Percentiles rank a stretch among this genome's conserved stretches.
Evolutionary conservation across 768 basidiomycete species (phyloP).

Genomic region (Kwoniella newhampshirensis): DNA sequence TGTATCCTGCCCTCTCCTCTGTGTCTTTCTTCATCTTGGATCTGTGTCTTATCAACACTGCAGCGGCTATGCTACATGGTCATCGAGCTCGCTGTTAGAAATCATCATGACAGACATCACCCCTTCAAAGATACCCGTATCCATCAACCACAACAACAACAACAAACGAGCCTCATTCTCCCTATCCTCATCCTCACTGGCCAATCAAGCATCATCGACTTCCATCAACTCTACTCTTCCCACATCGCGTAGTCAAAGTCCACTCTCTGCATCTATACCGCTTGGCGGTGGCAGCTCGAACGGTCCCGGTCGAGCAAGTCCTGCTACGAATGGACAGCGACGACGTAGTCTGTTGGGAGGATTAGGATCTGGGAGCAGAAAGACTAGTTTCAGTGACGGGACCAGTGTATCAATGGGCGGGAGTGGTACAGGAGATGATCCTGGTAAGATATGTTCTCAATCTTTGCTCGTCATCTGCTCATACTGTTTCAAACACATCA

Average conservation of each 20-base stretch:
- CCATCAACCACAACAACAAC: constrained; percentile 18
- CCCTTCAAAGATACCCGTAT: constrained; percentile 17
- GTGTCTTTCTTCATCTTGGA: no score
- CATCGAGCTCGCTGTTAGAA: background rate
- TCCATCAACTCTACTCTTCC: no score
- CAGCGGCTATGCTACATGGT: no score
- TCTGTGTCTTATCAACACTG: no score
- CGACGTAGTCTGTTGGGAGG: constrained; percentile 19
- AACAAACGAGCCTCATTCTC: constrained; percentile 14
- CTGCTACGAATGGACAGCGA: constrained; percentile 7
- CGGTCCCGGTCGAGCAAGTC: constrained; percentile 10
- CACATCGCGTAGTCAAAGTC: constrained; percentile 17
- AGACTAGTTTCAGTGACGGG: constrained; percentile 14
- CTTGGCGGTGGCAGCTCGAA: background rate
- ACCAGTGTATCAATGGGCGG: constrained; percentile 2
- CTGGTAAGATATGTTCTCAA: constrained; percentile 19
- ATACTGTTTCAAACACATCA: background rate
- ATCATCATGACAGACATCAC: constrained; percentile 9
- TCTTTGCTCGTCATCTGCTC: background rate
- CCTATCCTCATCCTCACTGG: constrained; percentile 2
- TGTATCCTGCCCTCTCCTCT: no score
- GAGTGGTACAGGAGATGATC: constrained; percentile 13
- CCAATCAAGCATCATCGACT: background rate
- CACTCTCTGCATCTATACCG: background rate
- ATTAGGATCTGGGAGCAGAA: constrained; percentile 11